Conservation (phyloP, 1,284 basidiomycete species). For the Coniferiporia sulphurascens region DNA sequence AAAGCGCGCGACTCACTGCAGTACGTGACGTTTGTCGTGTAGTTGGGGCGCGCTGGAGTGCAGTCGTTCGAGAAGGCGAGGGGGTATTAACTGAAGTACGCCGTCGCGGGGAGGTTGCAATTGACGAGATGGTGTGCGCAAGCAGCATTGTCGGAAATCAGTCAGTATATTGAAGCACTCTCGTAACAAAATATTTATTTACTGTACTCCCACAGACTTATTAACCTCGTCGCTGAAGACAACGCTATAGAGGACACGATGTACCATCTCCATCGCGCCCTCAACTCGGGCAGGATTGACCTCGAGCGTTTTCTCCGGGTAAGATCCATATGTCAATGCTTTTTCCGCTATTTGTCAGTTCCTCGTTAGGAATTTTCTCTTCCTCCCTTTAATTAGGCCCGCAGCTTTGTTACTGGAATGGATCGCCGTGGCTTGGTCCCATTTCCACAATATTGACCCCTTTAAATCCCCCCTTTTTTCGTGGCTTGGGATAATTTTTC, state of each 20-base stretch:
- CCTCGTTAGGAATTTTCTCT: background rate
- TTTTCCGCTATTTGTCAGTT: slow-evolving; percentile 15
- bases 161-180: slow-evolving; percentile 44
- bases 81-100: slow-evolving; percentile 64
- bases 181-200: background rate
- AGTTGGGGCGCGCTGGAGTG: slow-evolving; percentile 65
- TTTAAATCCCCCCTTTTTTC: too few relatives aligned
- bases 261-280: slow-evolving; percentile 91
- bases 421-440: too few relatives aligned
- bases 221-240: slow-evolving; percentile 97
- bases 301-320: slow-evolving; percentile 89
- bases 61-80: slow-evolving; percentile 61
- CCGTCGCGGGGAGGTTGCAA: slow-evolving; percentile 72
- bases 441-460: too few relatives aligned
- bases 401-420: too few relatives aligned
- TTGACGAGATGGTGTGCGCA: slow-evolving; percentile 92
- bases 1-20: slow-evolving; percentile 91
- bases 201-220: slow-evolving; percentile 51
- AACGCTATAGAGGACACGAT: slow-evolving; percentile 98
- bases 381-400: background rate
- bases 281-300: slow-evolving; percentile 90
- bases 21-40: slow-evolving; percentile 89
- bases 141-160: slow-evolving; percentile 96
- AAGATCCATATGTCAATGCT: slow-evolving; percentile 26
- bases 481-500: too few relatives aligned